Conservation (phyloP, 139 green algal species). For the Chlorella sp. region DNA sequence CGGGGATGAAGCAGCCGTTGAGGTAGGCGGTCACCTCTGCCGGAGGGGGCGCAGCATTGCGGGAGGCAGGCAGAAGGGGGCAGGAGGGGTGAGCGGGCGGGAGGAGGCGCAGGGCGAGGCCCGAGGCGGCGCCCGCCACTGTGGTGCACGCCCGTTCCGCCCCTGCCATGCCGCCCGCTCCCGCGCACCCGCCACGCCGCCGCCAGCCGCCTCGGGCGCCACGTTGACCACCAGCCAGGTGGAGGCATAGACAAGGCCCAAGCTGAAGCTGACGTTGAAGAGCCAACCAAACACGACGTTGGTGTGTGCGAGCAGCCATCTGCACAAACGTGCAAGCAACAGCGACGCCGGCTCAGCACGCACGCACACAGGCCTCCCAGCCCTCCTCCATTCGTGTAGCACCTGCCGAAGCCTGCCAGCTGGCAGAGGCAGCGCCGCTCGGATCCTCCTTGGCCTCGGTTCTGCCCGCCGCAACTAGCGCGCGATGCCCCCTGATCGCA, state of each 20-base stretch:
- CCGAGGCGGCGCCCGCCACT: neutral
- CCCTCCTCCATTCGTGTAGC: neutral
- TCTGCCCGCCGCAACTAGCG: neutral
- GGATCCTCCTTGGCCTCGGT: neutral
- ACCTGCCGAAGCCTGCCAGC: too few relatives aligned
- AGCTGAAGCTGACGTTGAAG: slow-evolving; percentile 74
- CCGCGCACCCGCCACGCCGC: too few relatives aligned
- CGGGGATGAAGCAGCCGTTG: slow-evolving; percentile 80
- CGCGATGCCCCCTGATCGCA: too few relatives aligned
- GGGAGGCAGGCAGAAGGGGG: too few relatives aligned
- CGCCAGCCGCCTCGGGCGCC: slow-evolving; percentile 68
- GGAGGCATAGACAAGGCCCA: slow-evolving; percentile 65
- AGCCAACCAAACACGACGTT: slow-evolving; percentile 70
- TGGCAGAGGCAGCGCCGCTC: neutral
- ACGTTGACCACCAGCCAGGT: slow-evolving; percentile 73
- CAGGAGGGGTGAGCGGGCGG: too few relatives aligned
- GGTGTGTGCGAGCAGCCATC: slow-evolving; percentile 53
- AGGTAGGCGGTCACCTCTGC: slow-evolving; percentile 91
- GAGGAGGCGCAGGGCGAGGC: too few relatives aligned
- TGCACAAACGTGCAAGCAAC: slow-evolving; percentile 11
- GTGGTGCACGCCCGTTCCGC: slow-evolving; percentile 37
- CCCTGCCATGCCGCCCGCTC: too few relatives aligned
- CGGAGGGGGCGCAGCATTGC: too few relatives aligned
- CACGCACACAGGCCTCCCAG: neutral
- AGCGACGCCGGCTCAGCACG: neutral